phyloP scores from a whole-genome alignment of 176 grass and related monocot species.

The Tillandsia leiboldiana region DNA sequence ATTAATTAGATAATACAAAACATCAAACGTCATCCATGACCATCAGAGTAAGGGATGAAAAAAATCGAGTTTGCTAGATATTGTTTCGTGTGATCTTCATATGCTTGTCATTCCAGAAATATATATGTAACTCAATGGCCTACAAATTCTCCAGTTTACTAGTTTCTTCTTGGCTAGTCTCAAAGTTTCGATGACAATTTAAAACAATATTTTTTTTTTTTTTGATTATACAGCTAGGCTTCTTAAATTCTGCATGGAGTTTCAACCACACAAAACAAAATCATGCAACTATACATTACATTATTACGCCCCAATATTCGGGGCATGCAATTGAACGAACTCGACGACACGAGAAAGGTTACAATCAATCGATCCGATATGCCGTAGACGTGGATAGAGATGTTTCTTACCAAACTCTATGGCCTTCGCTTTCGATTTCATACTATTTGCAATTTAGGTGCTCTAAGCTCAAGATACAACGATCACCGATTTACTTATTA shows the following conservation, averaged over 20 bases:
- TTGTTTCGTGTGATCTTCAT: no score
- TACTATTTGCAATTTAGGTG: neutral
- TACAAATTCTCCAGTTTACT: no score
- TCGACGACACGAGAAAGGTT: neutral
- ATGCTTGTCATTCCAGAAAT: no score
- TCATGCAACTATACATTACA: no score
- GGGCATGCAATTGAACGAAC: no score
- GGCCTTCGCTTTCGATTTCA: neutral
- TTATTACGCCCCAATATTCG: no score
- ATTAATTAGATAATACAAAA: no score
- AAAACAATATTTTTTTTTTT: neutral
- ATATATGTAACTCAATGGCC: no score
- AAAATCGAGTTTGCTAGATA: no score
- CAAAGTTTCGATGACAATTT: neutral
- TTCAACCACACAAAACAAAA: neutral
- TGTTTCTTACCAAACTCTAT: neutral
- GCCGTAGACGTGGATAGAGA: neutral
- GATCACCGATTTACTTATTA: neutral
- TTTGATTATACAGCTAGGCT: neutral
- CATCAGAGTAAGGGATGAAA: no score
- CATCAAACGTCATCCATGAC: no score
- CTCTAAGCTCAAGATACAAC: neutral
- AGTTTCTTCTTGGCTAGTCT: neutral
- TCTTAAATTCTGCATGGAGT: neutral
- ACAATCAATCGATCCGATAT: neutral